A percentile compares a stretch with the other conserved stretches of the same genome.
These are phyloP conservation scores for Cydonia oblonga DNA, from an alignment of 331 rosid species.

Conservation along the genomic window DNA sequence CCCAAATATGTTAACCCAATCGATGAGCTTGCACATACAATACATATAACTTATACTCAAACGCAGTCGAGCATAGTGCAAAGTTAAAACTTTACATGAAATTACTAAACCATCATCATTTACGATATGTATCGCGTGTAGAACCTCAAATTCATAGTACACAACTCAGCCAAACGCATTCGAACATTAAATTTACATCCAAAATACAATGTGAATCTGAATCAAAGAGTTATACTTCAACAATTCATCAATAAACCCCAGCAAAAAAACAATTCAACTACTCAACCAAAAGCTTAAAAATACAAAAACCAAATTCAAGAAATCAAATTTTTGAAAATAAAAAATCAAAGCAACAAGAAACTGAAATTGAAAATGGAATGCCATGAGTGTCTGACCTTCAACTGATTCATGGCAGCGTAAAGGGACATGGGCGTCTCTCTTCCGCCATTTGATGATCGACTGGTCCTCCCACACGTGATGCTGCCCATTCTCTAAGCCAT, in stretches of 20 bases:
- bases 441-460: constrained; percentile 78
- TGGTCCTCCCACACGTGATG: constrained; percentile 84
- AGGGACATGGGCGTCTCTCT: constrained; percentile 77
- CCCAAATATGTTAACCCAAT: not conserved
- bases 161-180: not conserved
- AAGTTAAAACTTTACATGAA: not conserved
- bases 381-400: constrained; percentile 38
- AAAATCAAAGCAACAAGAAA: not conserved
- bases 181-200: not conserved
- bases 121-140: not conserved
- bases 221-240: not conserved
- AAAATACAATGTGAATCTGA: not conserved
- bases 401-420: constrained; percentile 81
- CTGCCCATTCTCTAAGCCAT: constrained; percentile 42
- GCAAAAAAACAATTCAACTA: not conserved
- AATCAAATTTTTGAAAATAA: not conserved
- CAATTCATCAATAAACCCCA: not conserved
- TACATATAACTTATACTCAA: not conserved
- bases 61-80: too few relatives aligned
- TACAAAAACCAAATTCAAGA: not conserved
- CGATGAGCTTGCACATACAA: not conserved
- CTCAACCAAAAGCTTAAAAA: not conserved
- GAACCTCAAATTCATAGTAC: not conserved
- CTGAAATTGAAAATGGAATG: not conserved
- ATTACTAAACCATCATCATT: not conserved